Conservation (phyloP, 305 asterid genomes). For the Stenogyne calaminthoides region DNA sequence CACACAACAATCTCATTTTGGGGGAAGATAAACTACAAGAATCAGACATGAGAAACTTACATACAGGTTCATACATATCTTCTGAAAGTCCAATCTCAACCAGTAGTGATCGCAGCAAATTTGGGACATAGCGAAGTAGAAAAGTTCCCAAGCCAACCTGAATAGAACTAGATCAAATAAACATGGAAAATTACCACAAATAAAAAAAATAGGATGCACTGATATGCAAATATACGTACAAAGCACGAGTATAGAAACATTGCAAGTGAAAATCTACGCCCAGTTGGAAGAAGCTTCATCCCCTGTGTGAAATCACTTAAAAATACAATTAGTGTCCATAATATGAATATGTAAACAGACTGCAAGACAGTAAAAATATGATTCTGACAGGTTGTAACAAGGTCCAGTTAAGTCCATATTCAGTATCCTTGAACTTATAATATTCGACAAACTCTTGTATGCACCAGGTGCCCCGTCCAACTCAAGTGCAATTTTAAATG, state of each 20-base stretch:
- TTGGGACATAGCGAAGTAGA: constrained; percentile 64
- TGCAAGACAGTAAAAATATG: constrained; percentile 1
- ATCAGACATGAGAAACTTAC: constrained; percentile 65
- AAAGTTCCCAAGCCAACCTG: constrained; percentile 90
- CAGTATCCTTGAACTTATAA: constrained; percentile 21
- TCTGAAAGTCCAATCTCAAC: constrained; percentile 77
- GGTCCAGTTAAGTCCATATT: not conserved
- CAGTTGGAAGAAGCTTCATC: constrained; percentile 96
- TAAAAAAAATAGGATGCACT: constrained; percentile 1
- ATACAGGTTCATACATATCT: constrained; percentile 91
- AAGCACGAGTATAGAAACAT: constrained; percentile 71
- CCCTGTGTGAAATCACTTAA: constrained; percentile 61
- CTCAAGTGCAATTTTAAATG: too few relatives aligned
- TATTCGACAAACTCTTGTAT: not conserved
- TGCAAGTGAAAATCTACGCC: constrained; percentile 74
- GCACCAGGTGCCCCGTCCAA: too few relatives aligned
- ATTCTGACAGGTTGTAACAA: not conserved
- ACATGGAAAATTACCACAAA: constrained; percentile 14
- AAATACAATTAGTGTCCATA: constrained; percentile 14
- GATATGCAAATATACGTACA: constrained; percentile 52
- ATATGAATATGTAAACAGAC: constrained; percentile 16
- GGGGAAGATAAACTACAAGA: constrained; percentile 27
- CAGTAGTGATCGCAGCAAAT: constrained; percentile 53
- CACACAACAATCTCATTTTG: constrained; percentile 16
- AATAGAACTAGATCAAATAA: constrained; percentile 24